Percentiles rank a stretch among this genome's conserved stretches.
phyloP scores from a whole-genome alignment of 2,329 filamentous ascomycete genomes.

The Diplocarpon mali region DNA sequence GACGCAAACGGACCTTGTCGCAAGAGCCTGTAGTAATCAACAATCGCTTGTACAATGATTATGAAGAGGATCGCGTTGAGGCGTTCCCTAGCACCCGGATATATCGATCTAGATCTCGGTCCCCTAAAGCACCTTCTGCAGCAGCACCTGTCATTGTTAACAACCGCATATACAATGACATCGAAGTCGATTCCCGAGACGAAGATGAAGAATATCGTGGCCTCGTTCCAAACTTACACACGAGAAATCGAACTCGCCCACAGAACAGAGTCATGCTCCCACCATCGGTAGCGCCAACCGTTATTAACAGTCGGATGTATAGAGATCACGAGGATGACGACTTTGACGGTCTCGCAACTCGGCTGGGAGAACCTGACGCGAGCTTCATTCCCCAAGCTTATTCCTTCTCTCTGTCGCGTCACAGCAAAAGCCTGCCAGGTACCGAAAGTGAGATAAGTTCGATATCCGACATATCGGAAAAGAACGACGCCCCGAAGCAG shows the following conservation, averaged over 20 bases:
- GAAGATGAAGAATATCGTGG: not conserved
- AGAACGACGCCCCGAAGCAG: not conserved
- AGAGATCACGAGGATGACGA: not conserved
- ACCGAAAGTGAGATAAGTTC: constrained; percentile 5
- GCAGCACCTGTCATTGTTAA: constrained; percentile 1
- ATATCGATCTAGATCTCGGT: not conserved
- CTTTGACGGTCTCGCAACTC: not conserved
- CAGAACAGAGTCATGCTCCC: not conserved
- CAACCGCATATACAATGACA: not conserved
- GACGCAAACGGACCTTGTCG: not conserved
- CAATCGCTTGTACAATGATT: not conserved
- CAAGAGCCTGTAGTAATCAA: not conserved
- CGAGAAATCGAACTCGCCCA: not conserved
- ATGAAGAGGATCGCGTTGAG: not conserved
- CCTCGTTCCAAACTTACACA: not conserved
- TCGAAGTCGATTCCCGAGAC: not conserved
- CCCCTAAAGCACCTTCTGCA: not conserved
- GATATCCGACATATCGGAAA: constrained; percentile 2
- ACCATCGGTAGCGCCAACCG: not conserved
- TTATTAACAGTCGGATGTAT: not conserved
- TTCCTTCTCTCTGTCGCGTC: constrained; percentile 4
- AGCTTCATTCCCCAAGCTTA: constrained; percentile 1
- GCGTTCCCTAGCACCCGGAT: not conserved
- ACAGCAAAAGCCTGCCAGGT: constrained; percentile 2
- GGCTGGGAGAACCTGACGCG: not conserved